A percentile compares a stretch with the other conserved stretches of the same genome.
phyloP scores from a whole-genome alignment of 331 rosid genomes.

The Dryas integrifolia region DNA sequence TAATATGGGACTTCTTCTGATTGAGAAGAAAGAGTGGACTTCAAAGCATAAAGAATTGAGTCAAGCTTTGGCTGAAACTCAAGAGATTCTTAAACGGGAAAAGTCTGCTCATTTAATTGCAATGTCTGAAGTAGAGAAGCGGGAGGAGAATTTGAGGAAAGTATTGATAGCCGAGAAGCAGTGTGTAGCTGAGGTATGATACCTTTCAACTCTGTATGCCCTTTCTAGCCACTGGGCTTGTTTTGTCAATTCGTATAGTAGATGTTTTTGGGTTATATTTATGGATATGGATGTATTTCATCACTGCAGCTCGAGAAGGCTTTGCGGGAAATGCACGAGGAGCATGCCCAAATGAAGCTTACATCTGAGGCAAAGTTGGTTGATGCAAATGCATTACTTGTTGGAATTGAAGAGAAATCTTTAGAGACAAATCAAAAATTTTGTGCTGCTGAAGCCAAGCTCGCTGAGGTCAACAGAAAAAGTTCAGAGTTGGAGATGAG shows the following conservation, averaged over 20 bases:
- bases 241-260: not conserved
- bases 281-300: slow-evolving; percentile 20
- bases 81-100: slow-evolving; percentile 82
- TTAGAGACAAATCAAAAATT: slow-evolving; percentile 54
- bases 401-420: slow-evolving; percentile 73
- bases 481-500: slow-evolving; percentile 68
- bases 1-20: slow-evolving; percentile 86
- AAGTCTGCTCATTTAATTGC: slow-evolving; percentile 72
- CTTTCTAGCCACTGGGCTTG: slow-evolving; percentile 16
- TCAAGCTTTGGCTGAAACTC: slow-evolving; percentile 63
- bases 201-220: not conserved
- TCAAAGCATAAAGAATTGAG: slow-evolving; percentile 53
- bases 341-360: slow-evolving; percentile 47
- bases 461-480: slow-evolving; percentile 66
- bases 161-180: slow-evolving; percentile 64
- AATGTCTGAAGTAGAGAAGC: slow-evolving; percentile 60
- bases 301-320: slow-evolving; percentile 72
- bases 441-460: slow-evolving; percentile 75
- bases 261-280: slow-evolving; percentile 15
- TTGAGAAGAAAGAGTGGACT: slow-evolving; percentile 77
- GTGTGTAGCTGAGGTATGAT: slow-evolving; percentile 61
- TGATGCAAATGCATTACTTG: slow-evolving; percentile 58
- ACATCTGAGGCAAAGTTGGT: slow-evolving; percentile 61
- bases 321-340: slow-evolving; percentile 53
- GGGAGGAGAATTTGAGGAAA: slow-evolving; percentile 68